Evolutionary conservation across 352 stramenopile genomes (phyloP), one percentile per base, ranked within the genome.

Genomic region (Phytophthora rubi): DNA sequence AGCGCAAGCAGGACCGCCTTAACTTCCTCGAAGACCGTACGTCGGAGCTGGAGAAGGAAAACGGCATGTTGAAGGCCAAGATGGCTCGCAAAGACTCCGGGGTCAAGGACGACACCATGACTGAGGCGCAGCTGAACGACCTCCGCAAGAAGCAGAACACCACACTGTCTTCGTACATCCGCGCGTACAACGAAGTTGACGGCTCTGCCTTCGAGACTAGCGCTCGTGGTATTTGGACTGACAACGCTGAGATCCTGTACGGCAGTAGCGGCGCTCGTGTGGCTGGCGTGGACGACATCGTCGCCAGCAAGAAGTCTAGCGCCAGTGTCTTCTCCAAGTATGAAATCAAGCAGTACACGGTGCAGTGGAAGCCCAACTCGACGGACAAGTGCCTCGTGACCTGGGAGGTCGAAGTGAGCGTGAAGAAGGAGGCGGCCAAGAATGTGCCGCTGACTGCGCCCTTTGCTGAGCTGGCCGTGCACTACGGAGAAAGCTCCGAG

Each of bases 1-100:
- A 96, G 72, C 87, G 87, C 60, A 96, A 96, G 68, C 89, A 96
- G 59, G 89, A 96, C 65, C 87, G 89, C 2, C 78, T 96, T 7
- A 95, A 96, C 76, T 95, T 93, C 53, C 49, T 96, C 30, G 89
- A 96, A 51, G 89, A 96, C 58, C 89, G 89, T 55, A 96, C 88
- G 0, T 73, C 86, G 10, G 87, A 94, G 61, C 75, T 96, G 2
- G 89, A 96, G 64, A 92, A 94, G 73, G 89, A 96, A 56, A 95
- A 95, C 63, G 75, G 81, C 39, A 59, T 81, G 48, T 62, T 95
- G 18, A 89, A 89, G 69, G 77, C 83, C 45, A 95, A 95, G 67
- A 82, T 95, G 57, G 86, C 86, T 2, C 81, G 88, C 37, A 87
- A 71, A 2, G 62, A 81, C 13, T 76, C 71, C 6, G 70, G 78